Conservation (phyloP, 176 grass and related monocot genomes). For the Aegilops sharonensis region DNA sequence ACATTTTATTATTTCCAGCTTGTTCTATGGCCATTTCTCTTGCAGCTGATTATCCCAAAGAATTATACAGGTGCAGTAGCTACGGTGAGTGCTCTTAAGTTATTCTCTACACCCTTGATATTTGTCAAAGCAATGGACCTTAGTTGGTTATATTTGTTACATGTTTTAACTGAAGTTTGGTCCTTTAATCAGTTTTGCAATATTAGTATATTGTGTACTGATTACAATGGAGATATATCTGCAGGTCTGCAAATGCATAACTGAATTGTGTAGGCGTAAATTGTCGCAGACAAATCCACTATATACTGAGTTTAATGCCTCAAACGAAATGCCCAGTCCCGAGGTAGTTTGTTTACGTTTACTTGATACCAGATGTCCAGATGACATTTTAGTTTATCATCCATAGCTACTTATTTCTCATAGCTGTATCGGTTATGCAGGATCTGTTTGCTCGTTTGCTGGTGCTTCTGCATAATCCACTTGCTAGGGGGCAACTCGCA, state of each 20-base stretch:
- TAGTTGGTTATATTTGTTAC: slow-evolving; percentile 18
- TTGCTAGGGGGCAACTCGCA: slow-evolving; percentile 83
- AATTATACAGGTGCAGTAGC: slow-evolving; percentile 88
- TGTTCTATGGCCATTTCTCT: slow-evolving; percentile 96
- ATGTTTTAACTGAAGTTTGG: slow-evolving; percentile 10
- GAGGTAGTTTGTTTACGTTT: slow-evolving; percentile 58
- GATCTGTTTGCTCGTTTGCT: slow-evolving; percentile 95
- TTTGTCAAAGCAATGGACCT: neutral
- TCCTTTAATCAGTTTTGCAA: slow-evolving; percentile 12
- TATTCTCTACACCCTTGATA: slow-evolving; percentile 21
- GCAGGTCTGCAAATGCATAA: slow-evolving; percentile 98
- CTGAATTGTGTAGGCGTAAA: slow-evolving; percentile 86
- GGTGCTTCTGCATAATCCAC: slow-evolving; percentile 94
- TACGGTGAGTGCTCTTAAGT: slow-evolving; percentile 49
- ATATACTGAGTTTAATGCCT: slow-evolving; percentile 70
- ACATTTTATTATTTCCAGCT: slow-evolving; percentile 53
- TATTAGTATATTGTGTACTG: slow-evolving; percentile 13
- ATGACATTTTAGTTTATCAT: slow-evolving; percentile 39
- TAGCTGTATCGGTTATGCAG: slow-evolving; percentile 39
- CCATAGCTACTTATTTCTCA: slow-evolving; percentile 34
- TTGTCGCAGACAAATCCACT: slow-evolving; percentile 58
- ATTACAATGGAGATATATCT: slow-evolving; percentile 32
- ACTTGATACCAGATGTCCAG: slow-evolving; percentile 29
- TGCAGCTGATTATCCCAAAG: slow-evolving; percentile 94
- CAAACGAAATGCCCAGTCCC: slow-evolving; percentile 71